Conservation (phyloP, 768 basidiomycete species). For the Rhodotorula sphaerocarpa region DNA sequence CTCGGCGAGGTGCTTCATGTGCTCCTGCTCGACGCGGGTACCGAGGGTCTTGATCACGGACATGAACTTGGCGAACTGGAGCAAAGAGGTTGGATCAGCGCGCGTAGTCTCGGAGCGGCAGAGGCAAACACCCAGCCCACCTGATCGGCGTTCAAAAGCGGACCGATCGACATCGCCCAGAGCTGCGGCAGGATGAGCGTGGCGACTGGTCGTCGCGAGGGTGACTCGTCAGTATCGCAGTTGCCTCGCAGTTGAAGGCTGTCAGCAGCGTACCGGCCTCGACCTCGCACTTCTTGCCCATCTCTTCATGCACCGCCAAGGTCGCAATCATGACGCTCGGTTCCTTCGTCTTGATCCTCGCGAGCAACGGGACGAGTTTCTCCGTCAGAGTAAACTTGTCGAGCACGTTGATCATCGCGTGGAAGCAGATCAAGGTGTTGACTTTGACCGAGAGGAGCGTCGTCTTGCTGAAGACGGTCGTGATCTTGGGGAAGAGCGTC, state of each 20-base stretch:
- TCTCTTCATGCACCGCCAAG: slow-evolving; percentile 38
- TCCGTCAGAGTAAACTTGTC: slow-evolving; percentile 84
- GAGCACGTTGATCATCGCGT: slow-evolving; percentile 77
- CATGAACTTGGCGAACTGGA: slow-evolving; percentile 85
- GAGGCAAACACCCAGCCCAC: too few relatives aligned
- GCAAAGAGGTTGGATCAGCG: too few relatives aligned
- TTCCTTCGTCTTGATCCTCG: slow-evolving; percentile 92
- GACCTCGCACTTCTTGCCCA: slow-evolving; percentile 38
- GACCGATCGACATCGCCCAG: slow-evolving; percentile 90
- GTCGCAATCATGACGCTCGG: slow-evolving; percentile 75
- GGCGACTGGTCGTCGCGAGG: slow-evolving; percentile 74
- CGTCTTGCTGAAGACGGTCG: slow-evolving; percentile 75
- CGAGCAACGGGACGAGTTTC: slow-evolving; percentile 85
- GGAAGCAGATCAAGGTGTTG: slow-evolving; percentile 63
- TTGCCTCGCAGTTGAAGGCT: too few relatives aligned
- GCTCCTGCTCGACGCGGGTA: slow-evolving; percentile 84
- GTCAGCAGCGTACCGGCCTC: slow-evolving; percentile 38
- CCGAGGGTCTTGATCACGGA: slow-evolving; percentile 49
- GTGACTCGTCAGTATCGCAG: too few relatives aligned
- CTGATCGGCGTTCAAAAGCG: slow-evolving; percentile 44
- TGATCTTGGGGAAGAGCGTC: slow-evolving; percentile 50
- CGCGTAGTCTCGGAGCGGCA: too few relatives aligned
- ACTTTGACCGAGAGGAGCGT: slow-evolving; percentile 85
- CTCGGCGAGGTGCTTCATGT: slow-evolving; percentile 83
- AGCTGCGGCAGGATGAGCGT: slow-evolving; percentile 79